Evolutionary conservation across 345 rosid species (phyloP), one percentile per base, ranked within the genome.

Genomic region (Erucastrum elatum): DNA sequence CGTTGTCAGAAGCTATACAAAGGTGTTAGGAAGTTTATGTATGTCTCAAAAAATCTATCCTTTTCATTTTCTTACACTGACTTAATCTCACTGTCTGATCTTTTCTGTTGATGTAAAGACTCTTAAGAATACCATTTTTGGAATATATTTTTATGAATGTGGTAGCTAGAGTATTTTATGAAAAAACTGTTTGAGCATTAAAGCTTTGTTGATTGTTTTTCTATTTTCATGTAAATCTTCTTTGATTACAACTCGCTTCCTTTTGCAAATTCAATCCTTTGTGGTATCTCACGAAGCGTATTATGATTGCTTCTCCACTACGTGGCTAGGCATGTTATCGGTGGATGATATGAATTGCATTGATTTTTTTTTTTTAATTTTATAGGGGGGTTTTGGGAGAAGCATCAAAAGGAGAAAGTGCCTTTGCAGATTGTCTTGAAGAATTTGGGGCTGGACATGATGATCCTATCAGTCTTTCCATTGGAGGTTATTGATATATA

Each of bases 391-490:
- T 82, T 82, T 86, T 94, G 76, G 96, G 84, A 83, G 91, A 91
- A 74, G 91, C 96, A 7, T 86, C 87, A 59, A 80, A 70, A 76
- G 98, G 89, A 15, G 97, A 91, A 66, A 76, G 64, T 61, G 69
- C 86, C 25, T 91, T 94, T 71, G 97, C 89, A 10, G 91, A 87
- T 80, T 85, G 94, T 66, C 82, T 91, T 60, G 94, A 91, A 87
- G 88, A 82, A 73, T 91, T 91, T 84, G 97, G 95, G 31, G 96
- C 90, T 72, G 96, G 94, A 55, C 91, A 81, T 66, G 98, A 94
- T 80, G 97, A 94, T 85, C 94, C 95, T 51, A 84, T 91, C 68
- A 89, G 97, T 83, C 87, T 89, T 55, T 90, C 95, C n/a, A 89
- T 91, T 16, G 98, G 98, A 94, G 98, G 97, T 92, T 77, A 74